Evolutionary conservation across 2,329 filamentous ascomycete genomes (phyloP).

Genomic region (Colletotrichum navitas): DNA sequence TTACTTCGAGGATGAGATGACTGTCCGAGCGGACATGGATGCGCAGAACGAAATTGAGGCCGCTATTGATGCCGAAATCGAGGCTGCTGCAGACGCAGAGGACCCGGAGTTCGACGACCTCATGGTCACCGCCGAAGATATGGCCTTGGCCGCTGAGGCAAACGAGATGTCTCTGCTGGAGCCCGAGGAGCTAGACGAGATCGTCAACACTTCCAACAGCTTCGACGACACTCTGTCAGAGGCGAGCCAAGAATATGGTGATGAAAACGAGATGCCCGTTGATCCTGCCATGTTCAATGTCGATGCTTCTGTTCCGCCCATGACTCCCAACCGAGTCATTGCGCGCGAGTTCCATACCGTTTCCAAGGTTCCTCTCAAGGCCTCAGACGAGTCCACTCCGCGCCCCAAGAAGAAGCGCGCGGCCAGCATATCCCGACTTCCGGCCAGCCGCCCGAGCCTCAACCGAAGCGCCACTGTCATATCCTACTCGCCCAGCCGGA

Average conservation of each 20-base stretch:
- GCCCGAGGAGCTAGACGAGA: constrained; percentile 54
- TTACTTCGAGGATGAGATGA: constrained; percentile 75
- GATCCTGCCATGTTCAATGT: constrained; percentile 59
- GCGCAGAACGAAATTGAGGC: constrained; percentile 50
- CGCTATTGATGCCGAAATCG: constrained; percentile 53
- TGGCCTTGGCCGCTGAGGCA: constrained; percentile 69
- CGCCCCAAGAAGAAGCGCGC: constrained; percentile 63
- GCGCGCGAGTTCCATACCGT: constrained; percentile 76
- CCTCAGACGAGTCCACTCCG: constrained; percentile 70
- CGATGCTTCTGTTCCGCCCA: constrained; percentile 54
- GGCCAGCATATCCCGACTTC: constrained; percentile 63
- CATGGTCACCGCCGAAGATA: constrained; percentile 66
- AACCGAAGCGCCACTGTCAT: constrained; percentile 65
- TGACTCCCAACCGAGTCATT: constrained; percentile 68
- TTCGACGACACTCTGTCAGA: constrained; percentile 68
- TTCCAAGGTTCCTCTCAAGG: constrained; percentile 81
- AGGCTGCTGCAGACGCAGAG: constrained; percentile 47
- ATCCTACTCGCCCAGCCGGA: constrained; percentile 66
- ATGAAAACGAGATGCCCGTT: constrained; percentile 73
- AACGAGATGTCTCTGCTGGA: constrained; percentile 71
- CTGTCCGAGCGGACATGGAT: constrained; percentile 53
- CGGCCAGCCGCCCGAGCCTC: constrained; percentile 58
- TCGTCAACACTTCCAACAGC: constrained; percentile 46
- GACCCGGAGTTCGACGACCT: constrained; percentile 58
- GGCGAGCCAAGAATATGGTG: constrained; percentile 74